A percentile compares a stretch with the other conserved stretches of the same genome.
Conservation (phyloP, 768 basidiomycete genomes). For the Agrocybe chaxingu region DNA sequence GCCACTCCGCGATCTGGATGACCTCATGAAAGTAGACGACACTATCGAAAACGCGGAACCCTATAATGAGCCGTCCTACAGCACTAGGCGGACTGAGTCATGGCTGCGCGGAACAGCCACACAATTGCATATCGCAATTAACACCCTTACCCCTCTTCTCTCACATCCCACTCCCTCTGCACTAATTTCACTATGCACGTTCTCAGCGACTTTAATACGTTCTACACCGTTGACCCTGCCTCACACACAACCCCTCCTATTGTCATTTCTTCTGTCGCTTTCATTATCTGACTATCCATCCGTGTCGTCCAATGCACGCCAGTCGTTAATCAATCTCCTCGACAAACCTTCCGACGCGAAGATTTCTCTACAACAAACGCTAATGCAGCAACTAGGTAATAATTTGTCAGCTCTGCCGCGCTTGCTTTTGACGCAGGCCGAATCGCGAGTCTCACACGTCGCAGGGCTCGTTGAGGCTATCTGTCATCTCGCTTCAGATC, state of each 20-base stretch:
- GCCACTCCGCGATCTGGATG: slow-evolving; percentile 58
- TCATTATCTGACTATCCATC: slow-evolving; percentile 54
- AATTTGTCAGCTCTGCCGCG: slow-evolving; percentile 71
- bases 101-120: slow-evolving; percentile 84
- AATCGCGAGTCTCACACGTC: slow-evolving; percentile 68
- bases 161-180: slow-evolving; percentile 71
- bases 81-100: slow-evolving; percentile 58
- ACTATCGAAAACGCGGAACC: slow-evolving; percentile 13
- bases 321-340: slow-evolving; percentile 46
- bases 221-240: slow-evolving; percentile 62
- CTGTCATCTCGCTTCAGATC: slow-evolving; percentile 44
- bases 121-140: slow-evolving; percentile 81
- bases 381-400: slow-evolving; percentile 62
- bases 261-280: slow-evolving; percentile 73
- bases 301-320: slow-evolving; percentile 47
- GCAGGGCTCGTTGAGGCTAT: slow-evolving; percentile 69
- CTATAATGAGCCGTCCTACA: slow-evolving; percentile 19
- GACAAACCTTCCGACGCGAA: slow-evolving; percentile 36
- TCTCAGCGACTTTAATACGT: slow-evolving; percentile 54
- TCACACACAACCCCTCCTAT: slow-evolving; percentile 60
- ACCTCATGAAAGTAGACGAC: slow-evolving; percentile 41
- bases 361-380: slow-evolving; percentile 46
- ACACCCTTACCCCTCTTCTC: slow-evolving; percentile 66
- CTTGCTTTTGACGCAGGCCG: slow-evolving; percentile 65
- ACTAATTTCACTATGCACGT: slow-evolving; percentile 49